A percentile compares a stretch with the other conserved stretches of the same genome.
These are phyloP conservation scores for Calocybe indica DNA, from an alignment of 768 basidiomycete genomes.

Conservation along the genomic window DNA sequence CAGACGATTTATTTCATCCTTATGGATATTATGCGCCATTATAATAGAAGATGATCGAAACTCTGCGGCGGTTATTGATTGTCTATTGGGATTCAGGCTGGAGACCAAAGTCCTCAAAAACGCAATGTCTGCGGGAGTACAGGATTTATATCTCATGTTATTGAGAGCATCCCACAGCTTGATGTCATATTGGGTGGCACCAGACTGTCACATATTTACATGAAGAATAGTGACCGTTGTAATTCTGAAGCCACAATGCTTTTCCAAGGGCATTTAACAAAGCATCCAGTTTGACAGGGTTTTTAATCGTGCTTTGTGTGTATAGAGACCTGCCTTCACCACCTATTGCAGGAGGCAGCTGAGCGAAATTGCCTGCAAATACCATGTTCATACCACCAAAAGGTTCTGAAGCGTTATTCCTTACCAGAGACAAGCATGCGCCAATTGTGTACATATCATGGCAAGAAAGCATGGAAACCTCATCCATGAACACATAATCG, in stretches of 20 bases:
- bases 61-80: conserved; percentile 6
- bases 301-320: neutral
- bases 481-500: conserved; percentile 36
- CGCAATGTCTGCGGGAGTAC: conserved; percentile 23
- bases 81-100: neutral
- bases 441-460: conserved; percentile 24
- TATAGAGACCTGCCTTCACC: conserved; percentile 15
- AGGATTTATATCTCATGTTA: conserved; percentile 26
- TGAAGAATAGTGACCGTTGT: conserved; percentile 26
- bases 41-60: conserved; percentile 29
- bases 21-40: conserved; percentile 22
- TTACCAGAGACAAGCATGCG: conserved; percentile 13
- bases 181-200: conserved; percentile 17
- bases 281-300: neutral
- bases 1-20: conserved; percentile 24
- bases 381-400: conserved; percentile 36
- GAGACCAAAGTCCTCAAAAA: conserved; percentile 14
- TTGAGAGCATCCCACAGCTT: conserved; percentile 18
- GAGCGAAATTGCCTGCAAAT: conserved; percentile 43
- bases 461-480: conserved; percentile 36
- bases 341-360: conserved; percentile 27
- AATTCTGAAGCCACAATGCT: conserved; percentile 24
- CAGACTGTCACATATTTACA: conserved; percentile 28
- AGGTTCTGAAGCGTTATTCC: conserved; percentile 10
- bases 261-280: conserved; percentile 16